phyloP scores from a whole-genome alignment of 306 rosid species.

The Parietaria judaica region DNA sequence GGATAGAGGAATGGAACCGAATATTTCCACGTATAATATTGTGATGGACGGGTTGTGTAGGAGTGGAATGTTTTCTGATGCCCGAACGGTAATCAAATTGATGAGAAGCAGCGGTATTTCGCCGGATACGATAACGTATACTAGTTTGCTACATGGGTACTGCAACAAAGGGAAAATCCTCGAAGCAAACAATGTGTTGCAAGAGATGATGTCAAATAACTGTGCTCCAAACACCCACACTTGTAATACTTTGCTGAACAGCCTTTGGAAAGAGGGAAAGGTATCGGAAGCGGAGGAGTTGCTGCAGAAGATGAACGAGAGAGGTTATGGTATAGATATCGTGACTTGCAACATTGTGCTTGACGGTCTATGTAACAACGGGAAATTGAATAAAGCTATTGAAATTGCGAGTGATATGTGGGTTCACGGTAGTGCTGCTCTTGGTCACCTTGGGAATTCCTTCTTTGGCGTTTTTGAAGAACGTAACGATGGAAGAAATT shows the following conservation, averaged over 20 bases:
- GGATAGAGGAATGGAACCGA: slow-evolving; percentile 44
- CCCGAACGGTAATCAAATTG: slow-evolving; percentile 44
- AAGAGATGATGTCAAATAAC: slow-evolving; percentile 53
- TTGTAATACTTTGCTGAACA: slow-evolving; percentile 75
- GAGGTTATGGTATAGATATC: slow-evolving; percentile 52
- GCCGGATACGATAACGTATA: slow-evolving; percentile 67
- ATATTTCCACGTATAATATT: slow-evolving; percentile 63
- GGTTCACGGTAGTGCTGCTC: slow-evolving; percentile 65
- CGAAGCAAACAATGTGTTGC: slow-evolving; percentile 66
- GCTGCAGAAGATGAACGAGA: slow-evolving; percentile 71
- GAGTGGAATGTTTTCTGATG: slow-evolving; percentile 64
- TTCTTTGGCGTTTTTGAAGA: slow-evolving; percentile 49
- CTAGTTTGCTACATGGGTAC: slow-evolving; percentile 67
- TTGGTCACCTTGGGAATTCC: slow-evolving; percentile 46
- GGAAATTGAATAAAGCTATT: slow-evolving; percentile 74
- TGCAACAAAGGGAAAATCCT: slow-evolving; percentile 60
- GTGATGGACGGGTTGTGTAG: slow-evolving; percentile 68
- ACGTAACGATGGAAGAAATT: slow-evolving; percentile 39
- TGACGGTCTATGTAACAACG: slow-evolving; percentile 70
- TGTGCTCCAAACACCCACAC: slow-evolving; percentile 76
- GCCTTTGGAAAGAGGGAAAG: slow-evolving; percentile 86
- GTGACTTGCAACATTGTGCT: slow-evolving; percentile 82
- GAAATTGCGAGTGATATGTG: slow-evolving; percentile 79
- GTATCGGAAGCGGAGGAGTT: slow-evolving; percentile 70
- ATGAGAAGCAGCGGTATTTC: slow-evolving; percentile 49